Conservation (phyloP, 148 eudicot genomes). For the Chenopodium quinoa region DNA sequence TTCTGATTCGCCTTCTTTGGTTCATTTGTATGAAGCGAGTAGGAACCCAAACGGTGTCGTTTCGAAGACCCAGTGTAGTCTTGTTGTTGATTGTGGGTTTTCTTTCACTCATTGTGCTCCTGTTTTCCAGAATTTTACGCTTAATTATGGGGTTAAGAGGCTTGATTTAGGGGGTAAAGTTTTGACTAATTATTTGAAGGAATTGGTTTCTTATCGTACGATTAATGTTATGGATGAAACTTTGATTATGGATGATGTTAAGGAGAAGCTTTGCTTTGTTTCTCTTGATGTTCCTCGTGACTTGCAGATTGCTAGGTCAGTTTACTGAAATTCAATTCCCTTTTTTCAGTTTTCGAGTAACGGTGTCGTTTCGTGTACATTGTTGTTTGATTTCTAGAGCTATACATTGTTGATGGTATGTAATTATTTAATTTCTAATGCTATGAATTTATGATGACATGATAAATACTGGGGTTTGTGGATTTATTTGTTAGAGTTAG, state of each 20-base stretch:
- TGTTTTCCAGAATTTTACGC: slow-evolving; percentile 66
- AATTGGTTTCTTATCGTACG: slow-evolving; percentile 73
- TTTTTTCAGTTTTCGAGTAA: background rate
- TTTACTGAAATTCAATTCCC: background rate
- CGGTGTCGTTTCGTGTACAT: background rate
- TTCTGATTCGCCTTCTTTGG: slow-evolving; percentile 62
- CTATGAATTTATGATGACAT: background rate
- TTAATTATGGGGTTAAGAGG: slow-evolving; percentile 80
- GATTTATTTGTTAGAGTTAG: too few species aligned
- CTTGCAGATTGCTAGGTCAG: slow-evolving; percentile 73
- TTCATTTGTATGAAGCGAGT: slow-evolving; percentile 72
- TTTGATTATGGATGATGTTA: slow-evolving; percentile 79
- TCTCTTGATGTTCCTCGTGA: slow-evolving; percentile 73
- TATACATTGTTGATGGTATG: background rate
- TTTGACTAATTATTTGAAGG: slow-evolving; percentile 79
- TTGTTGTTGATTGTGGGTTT: slow-evolving; percentile 89
- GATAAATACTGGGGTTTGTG: too few species aligned
- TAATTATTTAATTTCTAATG: background rate
- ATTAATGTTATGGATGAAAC: slow-evolving; percentile 97
- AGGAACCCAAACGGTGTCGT: slow-evolving; percentile 59
- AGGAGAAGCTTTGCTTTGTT: slow-evolving; percentile 86
- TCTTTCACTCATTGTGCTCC: slow-evolving; percentile 78
- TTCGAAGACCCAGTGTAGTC: slow-evolving; percentile 60
- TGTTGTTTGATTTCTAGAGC: background rate
- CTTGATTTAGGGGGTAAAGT: slow-evolving; percentile 94